These are phyloP conservation scores for Leucosporidium creatinivorum DNA, from an alignment of 768 basidiomycete genomes.

Conservation along the genomic window DNA sequence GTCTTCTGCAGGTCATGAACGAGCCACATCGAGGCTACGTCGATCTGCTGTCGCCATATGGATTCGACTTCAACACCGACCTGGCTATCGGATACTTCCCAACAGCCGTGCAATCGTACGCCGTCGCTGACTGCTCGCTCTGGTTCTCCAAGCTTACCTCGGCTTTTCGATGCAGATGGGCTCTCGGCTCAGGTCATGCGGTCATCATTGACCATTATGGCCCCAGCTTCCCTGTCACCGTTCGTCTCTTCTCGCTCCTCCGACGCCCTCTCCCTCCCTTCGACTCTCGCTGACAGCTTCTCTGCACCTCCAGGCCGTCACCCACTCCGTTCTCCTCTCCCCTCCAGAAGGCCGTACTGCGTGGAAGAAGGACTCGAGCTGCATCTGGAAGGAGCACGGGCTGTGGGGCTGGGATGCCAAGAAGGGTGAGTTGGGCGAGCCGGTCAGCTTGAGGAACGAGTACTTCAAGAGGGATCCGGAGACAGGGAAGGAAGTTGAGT, in stretches of 20 bases:
- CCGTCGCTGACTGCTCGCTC: background rate
- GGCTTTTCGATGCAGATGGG: constrained; percentile 68
- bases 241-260: background rate
- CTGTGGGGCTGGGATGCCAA: constrained; percentile 81
- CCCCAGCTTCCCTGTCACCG: constrained; percentile 78
- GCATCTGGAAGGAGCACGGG: constrained; percentile 84
- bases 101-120: constrained; percentile 58
- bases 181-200: constrained; percentile 81
- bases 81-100: constrained; percentile 61
- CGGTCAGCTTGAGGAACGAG: constrained; percentile 69
- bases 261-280: background rate
- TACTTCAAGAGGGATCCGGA: constrained; percentile 71
- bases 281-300: background rate
- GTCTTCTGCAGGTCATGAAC: constrained; percentile 32
- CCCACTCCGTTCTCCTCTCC: background rate
- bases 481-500: constrained; percentile 66
- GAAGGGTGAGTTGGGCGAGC: constrained; percentile 57
- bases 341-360: constrained; percentile 48
- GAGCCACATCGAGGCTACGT: constrained; percentile 75
- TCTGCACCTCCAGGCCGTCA: background rate
- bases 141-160: background rate
- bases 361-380: constrained; percentile 57
- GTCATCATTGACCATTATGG: constrained; percentile 71
- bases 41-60: constrained; percentile 67
- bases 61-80: constrained; percentile 90